These are phyloP conservation scores for Stentor roeselii DNA, from an alignment of 73 alveolate genomes.

Conservation along the genomic window DNA sequence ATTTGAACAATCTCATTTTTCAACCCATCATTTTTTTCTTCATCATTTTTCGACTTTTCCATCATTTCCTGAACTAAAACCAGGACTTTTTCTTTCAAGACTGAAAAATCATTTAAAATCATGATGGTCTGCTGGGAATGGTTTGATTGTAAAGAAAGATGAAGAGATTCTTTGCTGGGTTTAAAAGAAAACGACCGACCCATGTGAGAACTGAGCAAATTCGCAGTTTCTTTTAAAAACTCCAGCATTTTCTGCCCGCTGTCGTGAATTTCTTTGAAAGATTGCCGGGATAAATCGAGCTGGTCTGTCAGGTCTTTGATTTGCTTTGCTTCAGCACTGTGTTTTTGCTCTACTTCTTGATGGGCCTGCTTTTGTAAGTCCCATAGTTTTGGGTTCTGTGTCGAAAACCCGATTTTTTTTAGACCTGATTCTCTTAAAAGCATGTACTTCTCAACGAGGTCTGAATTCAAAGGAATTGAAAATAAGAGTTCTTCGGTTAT, in stretches of 20 bases:
- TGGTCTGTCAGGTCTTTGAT: too few relatives aligned
- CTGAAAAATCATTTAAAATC: too few relatives aligned
- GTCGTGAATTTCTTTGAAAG: too few relatives aligned
- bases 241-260: too few relatives aligned
- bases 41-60: background rate
- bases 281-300: too few relatives aligned
- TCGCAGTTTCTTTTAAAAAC: too few relatives aligned
- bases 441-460: background rate
- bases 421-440: background rate
- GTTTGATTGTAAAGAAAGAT: too few relatives aligned
- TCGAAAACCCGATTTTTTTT: background rate
- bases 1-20: background rate
- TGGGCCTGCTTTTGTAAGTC: background rate
- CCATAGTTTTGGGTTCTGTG: background rate
- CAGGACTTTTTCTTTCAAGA: background rate
- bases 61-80: background rate
- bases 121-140: too few relatives aligned
- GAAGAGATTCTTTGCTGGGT: too few relatives aligned
- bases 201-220: too few relatives aligned
- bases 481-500: background rate
- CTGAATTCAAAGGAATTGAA: background rate
- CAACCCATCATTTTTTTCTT: background rate
- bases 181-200: too few relatives aligned
- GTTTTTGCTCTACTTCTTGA: background rate
- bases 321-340: background rate